These are phyloP conservation scores for Nothophoma quercina DNA, from an alignment of 2,329 filamentous ascomycete genomes.

Conservation along the genomic window DNA sequence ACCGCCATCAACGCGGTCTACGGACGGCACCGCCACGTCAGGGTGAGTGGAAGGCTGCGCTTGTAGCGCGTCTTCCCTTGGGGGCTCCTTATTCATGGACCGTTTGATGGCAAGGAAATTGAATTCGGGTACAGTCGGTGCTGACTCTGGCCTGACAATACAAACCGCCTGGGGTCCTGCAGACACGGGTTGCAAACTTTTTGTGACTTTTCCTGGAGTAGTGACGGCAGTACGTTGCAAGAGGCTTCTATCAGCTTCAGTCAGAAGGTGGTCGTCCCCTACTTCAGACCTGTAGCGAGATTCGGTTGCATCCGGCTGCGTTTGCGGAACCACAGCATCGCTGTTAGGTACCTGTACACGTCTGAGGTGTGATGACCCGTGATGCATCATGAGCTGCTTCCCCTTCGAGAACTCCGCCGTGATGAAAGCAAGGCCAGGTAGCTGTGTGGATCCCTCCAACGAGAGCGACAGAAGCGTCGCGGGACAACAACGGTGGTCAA, in stretches of 20 bases:
- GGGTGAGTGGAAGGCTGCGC: neutral
- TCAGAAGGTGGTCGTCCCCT: neutral
- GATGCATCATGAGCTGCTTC: conserved; percentile 11
- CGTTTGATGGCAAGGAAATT: neutral
- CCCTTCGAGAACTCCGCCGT: conserved; percentile 25
- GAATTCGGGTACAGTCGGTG: neutral
- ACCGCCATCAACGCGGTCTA: neutral
- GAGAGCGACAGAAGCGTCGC: neutral
- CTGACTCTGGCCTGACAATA: neutral
- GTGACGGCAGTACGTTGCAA: neutral
- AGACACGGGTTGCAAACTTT: neutral
- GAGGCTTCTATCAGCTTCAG: neutral
- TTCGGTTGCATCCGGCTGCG: conserved; percentile 19
- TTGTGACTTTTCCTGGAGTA: neutral
- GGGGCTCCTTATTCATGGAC: neutral
- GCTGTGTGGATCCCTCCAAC: neutral
- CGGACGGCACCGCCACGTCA: neutral
- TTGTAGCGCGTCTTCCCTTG: neutral
- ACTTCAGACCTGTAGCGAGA: neutral
- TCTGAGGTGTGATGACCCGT: conserved; percentile 31
- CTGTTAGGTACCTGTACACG: conserved; percentile 31
- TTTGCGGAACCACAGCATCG: conserved; percentile 28
- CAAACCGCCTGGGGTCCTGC: neutral
- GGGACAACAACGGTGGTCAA: neutral
- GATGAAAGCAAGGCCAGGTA: neutral